Evolutionary conservation across 352 stramenopile species (phyloP).

Genomic region (Globisporangium perplexum): DNA sequence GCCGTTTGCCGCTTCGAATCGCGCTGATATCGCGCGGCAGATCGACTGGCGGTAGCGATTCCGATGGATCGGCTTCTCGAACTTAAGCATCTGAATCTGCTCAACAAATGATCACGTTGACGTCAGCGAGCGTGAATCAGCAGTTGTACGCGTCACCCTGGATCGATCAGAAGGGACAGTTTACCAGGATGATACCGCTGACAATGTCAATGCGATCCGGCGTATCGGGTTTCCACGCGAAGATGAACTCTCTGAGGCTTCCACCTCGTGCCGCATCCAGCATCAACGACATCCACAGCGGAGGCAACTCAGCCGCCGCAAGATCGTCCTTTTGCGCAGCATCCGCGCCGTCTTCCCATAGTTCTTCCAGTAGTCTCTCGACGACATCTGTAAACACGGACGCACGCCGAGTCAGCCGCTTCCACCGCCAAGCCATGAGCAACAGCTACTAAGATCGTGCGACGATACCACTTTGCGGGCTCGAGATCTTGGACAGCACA

Average conservation of each 20-base stretch:
- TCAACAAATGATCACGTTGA: conserved; percentile 3
- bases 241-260: conserved; percentile 21
- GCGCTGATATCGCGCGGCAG: conserved; percentile 20
- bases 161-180: not conserved
- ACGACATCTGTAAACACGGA: conserved; percentile 20
- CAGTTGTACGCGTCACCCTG: too few species aligned
- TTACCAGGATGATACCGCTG: conserved; percentile 47
- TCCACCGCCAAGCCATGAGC: not conserved
- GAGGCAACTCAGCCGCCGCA: conserved; percentile 27
- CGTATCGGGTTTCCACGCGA: conserved; percentile 5
- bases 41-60: conserved; percentile 45
- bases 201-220: conserved; percentile 24
- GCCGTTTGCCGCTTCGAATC: conserved; percentile 3
- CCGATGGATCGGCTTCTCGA: conserved; percentile 58
- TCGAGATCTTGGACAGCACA: conserved; percentile 24
- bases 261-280: not conserved
- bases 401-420: not conserved
- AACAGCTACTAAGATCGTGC: not conserved
- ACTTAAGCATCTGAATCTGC: conserved; percentile 35
- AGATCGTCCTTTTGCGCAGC: not conserved
- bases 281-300: conserved; percentile 12
- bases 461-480: conserved; percentile 10
- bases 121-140: not conserved
- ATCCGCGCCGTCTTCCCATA: conserved; percentile 19
- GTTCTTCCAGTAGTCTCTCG: conserved; percentile 23